These are phyloP conservation scores for Penicillium coffeae DNA, from an alignment of 495 filamentous ascomycete species.

Conservation along the genomic window DNA sequence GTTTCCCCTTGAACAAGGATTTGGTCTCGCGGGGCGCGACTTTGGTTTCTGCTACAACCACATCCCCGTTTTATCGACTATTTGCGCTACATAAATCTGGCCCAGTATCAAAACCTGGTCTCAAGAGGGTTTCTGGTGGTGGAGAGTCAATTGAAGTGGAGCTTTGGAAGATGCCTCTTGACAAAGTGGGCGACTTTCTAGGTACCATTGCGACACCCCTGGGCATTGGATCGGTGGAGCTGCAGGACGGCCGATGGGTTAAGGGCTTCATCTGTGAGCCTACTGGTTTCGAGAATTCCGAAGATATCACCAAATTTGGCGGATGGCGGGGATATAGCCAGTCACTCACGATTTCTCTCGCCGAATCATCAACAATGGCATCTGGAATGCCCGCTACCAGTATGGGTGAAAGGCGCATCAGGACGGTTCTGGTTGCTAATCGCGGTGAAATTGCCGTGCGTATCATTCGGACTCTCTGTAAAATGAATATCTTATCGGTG, in stretches of 20 bases:
- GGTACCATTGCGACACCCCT: constrained; percentile 11
- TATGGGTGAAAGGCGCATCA: constrained; percentile 3
- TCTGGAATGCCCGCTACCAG: constrained; percentile 6
- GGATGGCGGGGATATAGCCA: constrained; percentile 14
- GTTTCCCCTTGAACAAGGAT: constrained; percentile 19
- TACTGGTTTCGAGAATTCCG: constrained; percentile 5
- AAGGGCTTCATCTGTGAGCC: constrained; percentile 18
- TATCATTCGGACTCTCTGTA: constrained; percentile 31
- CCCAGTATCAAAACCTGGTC: constrained; percentile 16
- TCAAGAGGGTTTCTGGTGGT: constrained; percentile 41
- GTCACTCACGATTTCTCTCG: constrained; percentile 1
- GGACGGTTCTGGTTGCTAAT: constrained; percentile 34
- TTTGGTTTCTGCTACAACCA: constrained; percentile 6
- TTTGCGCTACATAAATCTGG: constrained; percentile 1
- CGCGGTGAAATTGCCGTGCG: constrained; percentile 53
- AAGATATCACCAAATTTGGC: constrained; percentile 12
- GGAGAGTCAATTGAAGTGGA: constrained; percentile 25
- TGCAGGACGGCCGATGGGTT: constrained; percentile 15
- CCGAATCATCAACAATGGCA: background rate
- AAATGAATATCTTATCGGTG: constrained; percentile 40
- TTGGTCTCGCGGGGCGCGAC: constrained; percentile 27
- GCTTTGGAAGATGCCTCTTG: constrained; percentile 12
- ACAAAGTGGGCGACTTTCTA: constrained; percentile 13
- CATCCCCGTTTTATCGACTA: constrained; percentile 9
- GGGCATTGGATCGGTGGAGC: constrained; percentile 15